Percentiles rank a stretch among this genome's conserved stretches.
These are phyloP conservation scores for Cercospora citrullina DNA, from an alignment of 2,329 filamentous ascomycete species.

Conservation along the genomic window DNA sequence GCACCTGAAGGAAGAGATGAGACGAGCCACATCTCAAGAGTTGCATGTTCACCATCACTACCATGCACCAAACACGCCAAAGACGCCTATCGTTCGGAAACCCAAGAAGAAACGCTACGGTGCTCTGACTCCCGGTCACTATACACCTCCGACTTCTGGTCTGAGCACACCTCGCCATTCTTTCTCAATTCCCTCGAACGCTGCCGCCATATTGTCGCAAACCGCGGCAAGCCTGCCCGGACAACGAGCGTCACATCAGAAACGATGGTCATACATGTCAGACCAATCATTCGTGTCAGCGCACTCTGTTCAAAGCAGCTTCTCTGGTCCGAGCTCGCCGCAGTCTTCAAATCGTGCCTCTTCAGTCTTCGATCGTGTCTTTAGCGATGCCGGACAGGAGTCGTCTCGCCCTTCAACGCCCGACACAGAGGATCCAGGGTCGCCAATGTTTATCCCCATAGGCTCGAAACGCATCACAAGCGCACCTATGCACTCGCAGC, in stretches of 20 bases:
- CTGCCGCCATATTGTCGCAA: conserved; percentile 63
- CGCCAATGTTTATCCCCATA: conserved; percentile 64
- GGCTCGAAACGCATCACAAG: conserved; percentile 61
- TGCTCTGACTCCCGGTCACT: conserved; percentile 58
- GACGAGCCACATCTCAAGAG: conserved; percentile 67
- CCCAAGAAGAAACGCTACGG: conserved; percentile 70
- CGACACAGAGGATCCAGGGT: conserved; percentile 61
- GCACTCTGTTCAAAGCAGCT: conserved; percentile 62
- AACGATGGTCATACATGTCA: conserved; percentile 68
- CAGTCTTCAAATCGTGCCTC: conserved; percentile 67
- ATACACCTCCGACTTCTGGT: conserved; percentile 44
- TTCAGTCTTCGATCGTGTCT: conserved; percentile 74
- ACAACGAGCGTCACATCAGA: conserved; percentile 43
- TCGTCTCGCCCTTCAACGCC: conserved; percentile 79
- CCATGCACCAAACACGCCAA: conserved; percentile 59
- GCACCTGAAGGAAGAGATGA: conserved; percentile 66
- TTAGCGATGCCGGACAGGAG: conserved; percentile 59
- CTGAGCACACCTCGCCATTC: conserved; percentile 41
- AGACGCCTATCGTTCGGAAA: conserved; percentile 44
- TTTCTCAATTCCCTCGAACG: conserved; percentile 50
- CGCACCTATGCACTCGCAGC: conserved; percentile 31
- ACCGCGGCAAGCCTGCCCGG: conserved; percentile 60
- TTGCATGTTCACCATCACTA: conserved; percentile 95
- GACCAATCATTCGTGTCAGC: conserved; percentile 61
- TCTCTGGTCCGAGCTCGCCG: conserved; percentile 80